A percentile compares a stretch with the other conserved stretches of the same genome.
Conservation (phyloP, 2,329 filamentous ascomycete genomes). For the Cordyceps farinosa region DNA sequence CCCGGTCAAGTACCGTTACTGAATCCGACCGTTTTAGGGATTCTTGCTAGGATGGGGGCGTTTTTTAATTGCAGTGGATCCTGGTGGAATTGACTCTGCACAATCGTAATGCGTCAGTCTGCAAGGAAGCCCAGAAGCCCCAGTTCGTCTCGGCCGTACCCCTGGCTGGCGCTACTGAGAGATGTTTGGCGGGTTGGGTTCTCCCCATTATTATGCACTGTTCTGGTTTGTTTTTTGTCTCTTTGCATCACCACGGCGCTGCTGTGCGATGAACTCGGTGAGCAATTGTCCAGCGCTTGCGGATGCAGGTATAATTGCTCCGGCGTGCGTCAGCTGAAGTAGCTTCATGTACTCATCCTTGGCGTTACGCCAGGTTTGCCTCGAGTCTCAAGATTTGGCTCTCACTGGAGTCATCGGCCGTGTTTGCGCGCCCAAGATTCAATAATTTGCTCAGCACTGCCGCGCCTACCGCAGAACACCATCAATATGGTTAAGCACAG, state of each 20-base stretch:
- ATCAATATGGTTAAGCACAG: not conserved
- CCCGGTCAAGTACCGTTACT: not conserved
- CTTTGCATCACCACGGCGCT: not conserved
- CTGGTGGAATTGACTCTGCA: slow-evolving; percentile 14
- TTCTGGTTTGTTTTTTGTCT: not conserved
- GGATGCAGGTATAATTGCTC: not conserved
- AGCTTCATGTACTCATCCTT: too few relatives aligned
- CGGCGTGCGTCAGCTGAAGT: not conserved
- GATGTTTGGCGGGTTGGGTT: not conserved
- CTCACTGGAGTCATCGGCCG: not conserved
- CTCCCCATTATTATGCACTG: not conserved
- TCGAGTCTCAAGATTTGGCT: not conserved
- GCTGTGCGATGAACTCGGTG: not conserved
- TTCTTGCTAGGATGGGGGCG: not conserved
- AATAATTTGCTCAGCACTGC: not conserved
- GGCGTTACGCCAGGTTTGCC: too few relatives aligned
- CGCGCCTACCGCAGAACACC: not conserved
- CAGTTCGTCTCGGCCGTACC: not conserved
- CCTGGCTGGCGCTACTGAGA: slow-evolving; percentile 4
- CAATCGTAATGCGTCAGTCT: slow-evolving; percentile 13
- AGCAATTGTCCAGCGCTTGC: not conserved
- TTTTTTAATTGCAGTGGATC: slow-evolving; percentile 16
- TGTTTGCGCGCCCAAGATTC: not conserved
- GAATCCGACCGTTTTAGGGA: not conserved
- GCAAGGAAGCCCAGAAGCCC: not conserved